Percentiles rank a stretch among this genome's conserved stretches.
Conservation (phyloP, 2,329 filamentous ascomycete genomes). For the Neopestalotiopsis sp. region DNA sequence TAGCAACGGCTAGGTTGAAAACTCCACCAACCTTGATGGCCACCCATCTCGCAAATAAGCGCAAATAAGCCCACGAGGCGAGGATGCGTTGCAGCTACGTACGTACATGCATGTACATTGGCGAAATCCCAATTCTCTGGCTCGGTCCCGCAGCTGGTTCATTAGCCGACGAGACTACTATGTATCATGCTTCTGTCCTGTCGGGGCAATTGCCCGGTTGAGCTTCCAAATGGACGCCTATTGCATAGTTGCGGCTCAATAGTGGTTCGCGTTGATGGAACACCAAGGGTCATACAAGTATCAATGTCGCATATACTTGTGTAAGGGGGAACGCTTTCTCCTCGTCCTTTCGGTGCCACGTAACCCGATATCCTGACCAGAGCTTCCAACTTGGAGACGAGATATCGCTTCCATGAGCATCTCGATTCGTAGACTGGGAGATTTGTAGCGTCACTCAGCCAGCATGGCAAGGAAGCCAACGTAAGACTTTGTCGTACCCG, state of each 20-base stretch:
- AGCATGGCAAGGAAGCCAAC: neutral
- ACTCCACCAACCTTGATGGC: conserved; percentile 16
- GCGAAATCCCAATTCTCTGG: neutral
- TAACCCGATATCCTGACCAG: neutral
- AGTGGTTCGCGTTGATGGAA: neutral
- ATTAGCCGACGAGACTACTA: neutral
- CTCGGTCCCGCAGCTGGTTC: neutral
- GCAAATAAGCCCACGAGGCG: neutral
- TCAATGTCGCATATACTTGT: neutral
- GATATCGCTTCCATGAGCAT: neutral
- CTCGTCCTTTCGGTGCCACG: neutral
- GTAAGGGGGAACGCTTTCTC: neutral
- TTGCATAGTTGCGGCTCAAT: conserved; percentile 3
- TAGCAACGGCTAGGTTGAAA: neutral
- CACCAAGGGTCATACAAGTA: neutral
- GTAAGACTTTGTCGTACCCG: neutral
- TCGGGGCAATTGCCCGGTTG: neutral
- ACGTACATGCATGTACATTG: neutral
- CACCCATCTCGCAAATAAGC: neutral
- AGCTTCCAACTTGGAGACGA: neutral
- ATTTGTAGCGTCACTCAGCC: neutral
- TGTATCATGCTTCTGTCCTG: neutral
- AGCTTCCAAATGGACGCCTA: neutral
- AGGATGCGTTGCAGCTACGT: neutral
- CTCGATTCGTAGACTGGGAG: neutral